A percentile compares a stretch with the other conserved stretches of the same genome.
Evolutionary conservation across 2,329 filamentous ascomycete genomes (phyloP).

Genomic region (Sporothrix sp.): DNA sequence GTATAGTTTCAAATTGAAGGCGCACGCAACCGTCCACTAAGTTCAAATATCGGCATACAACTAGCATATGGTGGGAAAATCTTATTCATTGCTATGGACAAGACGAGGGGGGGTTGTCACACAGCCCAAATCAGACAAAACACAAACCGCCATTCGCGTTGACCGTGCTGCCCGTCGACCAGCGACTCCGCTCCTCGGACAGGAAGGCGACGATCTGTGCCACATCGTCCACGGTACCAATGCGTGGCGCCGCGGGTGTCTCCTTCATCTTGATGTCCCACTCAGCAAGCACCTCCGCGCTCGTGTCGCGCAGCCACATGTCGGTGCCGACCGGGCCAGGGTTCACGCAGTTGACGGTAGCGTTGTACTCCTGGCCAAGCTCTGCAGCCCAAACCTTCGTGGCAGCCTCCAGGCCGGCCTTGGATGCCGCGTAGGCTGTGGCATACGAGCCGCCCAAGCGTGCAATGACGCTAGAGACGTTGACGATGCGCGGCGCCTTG

Average conservation of each 20-base stretch:
- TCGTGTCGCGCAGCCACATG: constrained; percentile 27
- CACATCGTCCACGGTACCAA: constrained; percentile 44
- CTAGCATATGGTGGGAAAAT: too few species aligned
- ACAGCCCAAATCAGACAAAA: too few species aligned
- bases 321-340: constrained; percentile 50
- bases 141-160: constrained; percentile 39
- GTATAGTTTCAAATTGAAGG: too few species aligned
- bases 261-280: constrained; percentile 40
- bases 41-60: too few species aligned
- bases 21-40: too few species aligned
- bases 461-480: constrained; percentile 45
- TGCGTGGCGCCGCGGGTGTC: constrained; percentile 42
- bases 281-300: constrained; percentile 38
- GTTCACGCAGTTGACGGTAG: constrained; percentile 51
- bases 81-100: too few species aligned
- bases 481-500: constrained; percentile 42
- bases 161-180: constrained; percentile 47
- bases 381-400: constrained; percentile 50
- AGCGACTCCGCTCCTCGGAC: constrained; percentile 37
- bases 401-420: constrained; percentile 47
- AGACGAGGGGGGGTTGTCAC: too few species aligned
- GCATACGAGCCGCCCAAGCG: constrained; percentile 20
- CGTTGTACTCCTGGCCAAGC: constrained; percentile 39
- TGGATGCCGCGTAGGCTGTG: constrained; percentile 7
- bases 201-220: constrained; percentile 47